Evolutionary conservation across 305 asterid genomes (phyloP).

Genomic region (Fraxinus xanthoxyloides): DNA sequence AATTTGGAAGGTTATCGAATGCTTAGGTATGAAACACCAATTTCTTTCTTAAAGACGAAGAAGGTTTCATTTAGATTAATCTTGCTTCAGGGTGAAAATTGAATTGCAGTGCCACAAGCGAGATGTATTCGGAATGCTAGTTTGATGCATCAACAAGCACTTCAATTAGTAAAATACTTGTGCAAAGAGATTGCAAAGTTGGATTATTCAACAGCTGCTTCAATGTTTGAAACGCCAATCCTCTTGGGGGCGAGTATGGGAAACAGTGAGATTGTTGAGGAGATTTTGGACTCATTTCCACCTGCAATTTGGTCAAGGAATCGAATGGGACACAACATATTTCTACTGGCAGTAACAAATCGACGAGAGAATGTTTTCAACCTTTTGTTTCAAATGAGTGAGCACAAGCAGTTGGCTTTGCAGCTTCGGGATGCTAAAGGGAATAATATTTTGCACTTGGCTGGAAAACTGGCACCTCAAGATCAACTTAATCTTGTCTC

Average conservation of each 20-base stretch:
- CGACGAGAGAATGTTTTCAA: constrained; percentile 37
- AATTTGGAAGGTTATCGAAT: constrained; percentile 25
- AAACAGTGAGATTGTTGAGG: constrained; percentile 27
- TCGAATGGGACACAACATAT: constrained; percentile 20
- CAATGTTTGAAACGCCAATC: constrained; percentile 26
- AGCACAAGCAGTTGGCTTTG: constrained; percentile 23
- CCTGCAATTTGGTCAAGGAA: constrained; percentile 27
- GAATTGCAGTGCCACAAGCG: constrained; percentile 24
- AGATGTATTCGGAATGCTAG: background rate
- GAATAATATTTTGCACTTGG: constrained; percentile 36
- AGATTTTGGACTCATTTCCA: constrained; percentile 27
- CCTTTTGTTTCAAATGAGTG: constrained; percentile 34
- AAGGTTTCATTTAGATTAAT: background rate
- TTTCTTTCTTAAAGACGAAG: background rate
- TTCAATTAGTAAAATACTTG: constrained; percentile 23
- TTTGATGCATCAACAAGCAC: constrained; percentile 25
- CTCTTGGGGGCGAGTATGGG: constrained; percentile 25
- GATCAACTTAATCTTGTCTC: constrained; percentile 33
- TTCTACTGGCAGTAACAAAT: constrained; percentile 29
- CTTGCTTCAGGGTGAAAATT: background rate
- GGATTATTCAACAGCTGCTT: constrained; percentile 27
- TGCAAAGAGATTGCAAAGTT: constrained; percentile 22
- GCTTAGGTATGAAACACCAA: constrained; percentile 15
- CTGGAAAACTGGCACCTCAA: constrained; percentile 32
- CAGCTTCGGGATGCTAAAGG: constrained; percentile 16